Evolutionary conservation across 2,329 filamentous ascomycete species (phyloP).

Genomic region (Cercospora sp.): DNA sequence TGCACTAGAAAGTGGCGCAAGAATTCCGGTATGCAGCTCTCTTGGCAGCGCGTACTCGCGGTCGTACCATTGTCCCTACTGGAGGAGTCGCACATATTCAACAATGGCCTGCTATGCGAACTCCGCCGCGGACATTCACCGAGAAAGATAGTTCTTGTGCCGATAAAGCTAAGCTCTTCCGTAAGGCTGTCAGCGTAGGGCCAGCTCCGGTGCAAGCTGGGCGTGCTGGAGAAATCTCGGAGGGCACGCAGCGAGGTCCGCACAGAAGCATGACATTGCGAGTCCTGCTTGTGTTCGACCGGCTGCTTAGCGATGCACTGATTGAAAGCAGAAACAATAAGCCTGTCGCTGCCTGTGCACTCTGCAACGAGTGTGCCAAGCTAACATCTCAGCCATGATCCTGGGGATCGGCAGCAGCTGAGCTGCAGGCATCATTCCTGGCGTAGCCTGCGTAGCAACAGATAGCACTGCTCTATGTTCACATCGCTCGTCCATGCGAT

Average conservation of each 20-base stretch:
- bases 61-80: not conserved
- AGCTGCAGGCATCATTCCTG: conserved; percentile 2
- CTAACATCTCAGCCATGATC: not conserved
- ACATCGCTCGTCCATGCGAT: not conserved
- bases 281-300: not conserved
- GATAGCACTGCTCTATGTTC: not conserved
- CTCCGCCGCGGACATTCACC: not conserved
- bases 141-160: not conserved
- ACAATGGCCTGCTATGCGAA: not conserved
- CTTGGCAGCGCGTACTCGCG: not conserved
- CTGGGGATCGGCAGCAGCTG: conserved; percentile 4
- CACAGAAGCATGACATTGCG: not conserved
- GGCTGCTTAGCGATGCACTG: not conserved
- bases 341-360: not conserved
- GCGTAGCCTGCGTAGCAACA: not conserved
- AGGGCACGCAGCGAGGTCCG: not conserved
- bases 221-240: not conserved
- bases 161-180: not conserved
- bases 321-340: not conserved
- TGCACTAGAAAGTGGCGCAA: not conserved
- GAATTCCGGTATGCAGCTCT: not conserved
- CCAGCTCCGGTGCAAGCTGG: not conserved
- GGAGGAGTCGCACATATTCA: not conserved
- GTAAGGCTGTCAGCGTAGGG: not conserved
- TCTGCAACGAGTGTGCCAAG: not conserved